These are phyloP conservation scores for Cladophialophora immunda DNA, from an alignment of 2,329 filamentous ascomycete species.

Conservation along the genomic window DNA sequence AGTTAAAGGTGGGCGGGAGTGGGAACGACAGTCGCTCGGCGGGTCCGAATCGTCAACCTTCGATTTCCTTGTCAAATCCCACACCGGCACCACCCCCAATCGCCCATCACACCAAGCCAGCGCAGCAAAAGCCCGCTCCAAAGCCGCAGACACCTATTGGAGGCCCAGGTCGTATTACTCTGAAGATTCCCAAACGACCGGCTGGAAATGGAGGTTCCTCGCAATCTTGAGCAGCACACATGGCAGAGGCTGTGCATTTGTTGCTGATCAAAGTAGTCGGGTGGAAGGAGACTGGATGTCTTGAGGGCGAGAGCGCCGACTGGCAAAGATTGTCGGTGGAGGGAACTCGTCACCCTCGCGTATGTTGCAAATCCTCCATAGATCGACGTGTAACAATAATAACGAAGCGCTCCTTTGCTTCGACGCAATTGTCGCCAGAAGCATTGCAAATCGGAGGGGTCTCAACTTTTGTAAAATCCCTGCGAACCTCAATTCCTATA, in stretches of 20 bases:
- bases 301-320: neutral
- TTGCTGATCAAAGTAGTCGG: neutral
- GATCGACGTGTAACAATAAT: conserved; percentile 5
- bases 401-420: neutral
- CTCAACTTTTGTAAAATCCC: neutral
- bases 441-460: neutral
- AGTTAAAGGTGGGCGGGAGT: conserved; percentile 42
- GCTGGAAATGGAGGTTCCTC: conserved; percentile 4
- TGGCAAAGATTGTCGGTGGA: neutral
- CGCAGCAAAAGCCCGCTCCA: conserved; percentile 2
- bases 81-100: conserved; percentile 42
- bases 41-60: conserved; percentile 9
- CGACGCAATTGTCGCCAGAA: neutral
- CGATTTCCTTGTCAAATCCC: conserved; percentile 45
- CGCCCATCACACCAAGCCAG: conserved; percentile 19
- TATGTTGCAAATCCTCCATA: neutral
- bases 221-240: neutral
- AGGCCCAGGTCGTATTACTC: conserved; percentile 6
- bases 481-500: neutral
- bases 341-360: neutral
- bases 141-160: conserved; percentile 2
- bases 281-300: neutral
- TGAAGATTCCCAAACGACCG: conserved; percentile 19
- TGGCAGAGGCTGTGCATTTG: neutral
- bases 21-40: neutral